A percentile compares a stretch with the other conserved stretches of the same genome.
Evolutionary conservation across 805 yeast genomes (phyloP).

Genomic region (Lachancea kluyveri): DNA sequence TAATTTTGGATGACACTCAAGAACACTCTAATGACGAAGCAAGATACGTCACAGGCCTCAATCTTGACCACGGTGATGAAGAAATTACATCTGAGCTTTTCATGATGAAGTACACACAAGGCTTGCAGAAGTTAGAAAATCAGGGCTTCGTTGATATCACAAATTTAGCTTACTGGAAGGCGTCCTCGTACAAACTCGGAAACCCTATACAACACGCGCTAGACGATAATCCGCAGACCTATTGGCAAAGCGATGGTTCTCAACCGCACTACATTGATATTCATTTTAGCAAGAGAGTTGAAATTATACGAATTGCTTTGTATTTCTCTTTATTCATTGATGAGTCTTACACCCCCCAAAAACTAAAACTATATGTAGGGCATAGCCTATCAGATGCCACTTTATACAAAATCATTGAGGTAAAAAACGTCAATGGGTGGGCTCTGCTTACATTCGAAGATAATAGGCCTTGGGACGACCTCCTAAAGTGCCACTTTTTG

Average conservation of each 20-base stretch:
- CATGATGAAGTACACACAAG: conserved; percentile 15
- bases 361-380: conserved; percentile 29
- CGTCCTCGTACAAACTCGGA: conserved; percentile 70
- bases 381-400: conserved; percentile 24
- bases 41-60: conserved; percentile 13
- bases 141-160: conserved; percentile 68
- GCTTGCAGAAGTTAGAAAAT: conserved; percentile 18
- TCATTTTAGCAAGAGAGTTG: conserved; percentile 72
- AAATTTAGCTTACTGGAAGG: conserved; percentile 75
- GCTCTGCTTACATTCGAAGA: conserved; percentile 22
- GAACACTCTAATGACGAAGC: conserved; percentile 5
- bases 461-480: conserved; percentile 17
- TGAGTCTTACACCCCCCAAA: conserved; percentile 84
- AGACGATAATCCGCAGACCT: conserved; percentile 63
- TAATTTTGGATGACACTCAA: conserved; percentile 17
- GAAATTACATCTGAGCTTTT: conserved; percentile 14
- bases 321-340: conserved; percentile 68
- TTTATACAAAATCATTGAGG: conserved; percentile 22
- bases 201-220: conserved; percentile 66
- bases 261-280: conserved; percentile 81
- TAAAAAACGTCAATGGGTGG: conserved; percentile 29
- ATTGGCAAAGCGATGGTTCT: conserved; percentile 94
- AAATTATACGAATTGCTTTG: conserved; percentile 59
- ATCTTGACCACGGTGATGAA: conserved; percentile 16
- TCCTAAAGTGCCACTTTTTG: conserved; percentile 26